Percentiles rank a stretch among this genome's conserved stretches.
Conservation (phyloP, 257 asterid species). For the Scutellaria minor region DNA sequence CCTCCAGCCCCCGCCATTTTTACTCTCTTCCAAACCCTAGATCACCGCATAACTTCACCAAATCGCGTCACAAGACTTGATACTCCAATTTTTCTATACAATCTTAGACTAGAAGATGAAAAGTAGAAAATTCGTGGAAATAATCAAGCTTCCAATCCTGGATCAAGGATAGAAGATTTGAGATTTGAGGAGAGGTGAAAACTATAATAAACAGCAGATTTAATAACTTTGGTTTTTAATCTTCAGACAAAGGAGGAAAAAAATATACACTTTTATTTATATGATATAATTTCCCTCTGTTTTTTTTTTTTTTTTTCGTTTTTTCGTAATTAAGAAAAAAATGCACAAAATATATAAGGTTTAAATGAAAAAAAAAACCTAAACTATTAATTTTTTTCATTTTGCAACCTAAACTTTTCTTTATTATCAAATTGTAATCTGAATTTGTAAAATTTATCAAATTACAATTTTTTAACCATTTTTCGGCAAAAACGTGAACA, state of each 20-base stretch:
- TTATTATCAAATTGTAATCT: too few relatives aligned
- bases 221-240: not conserved
- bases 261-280: too few relatives aligned
- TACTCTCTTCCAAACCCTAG: conserved; percentile 27
- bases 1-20: conserved; percentile 57
- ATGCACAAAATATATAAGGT: not conserved
- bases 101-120: conserved; percentile 18
- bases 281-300: conserved; percentile 13
- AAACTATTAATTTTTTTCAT: too few relatives aligned
- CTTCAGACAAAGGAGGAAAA: too few relatives aligned
- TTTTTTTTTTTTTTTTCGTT: not conserved
- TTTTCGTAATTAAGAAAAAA: not conserved
- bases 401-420: too few relatives aligned
- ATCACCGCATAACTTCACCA: conserved; percentile 41
- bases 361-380: too few relatives aligned
- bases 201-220: conserved; percentile 23
- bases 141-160: not conserved
- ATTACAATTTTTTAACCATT: too few relatives aligned
- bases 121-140: conserved; percentile 13
- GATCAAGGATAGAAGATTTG: conserved; percentile 35
- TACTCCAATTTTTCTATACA: conserved; percentile 7
- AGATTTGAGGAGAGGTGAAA: conserved; percentile 25
- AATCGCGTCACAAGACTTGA: conserved; percentile 24
- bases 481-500: too few relatives aligned
- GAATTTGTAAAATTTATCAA: too few relatives aligned